Evolutionary conservation across 2,329 filamentous ascomycete genomes (phyloP).

Genomic region (Rhynchosporium agropyri): DNA sequence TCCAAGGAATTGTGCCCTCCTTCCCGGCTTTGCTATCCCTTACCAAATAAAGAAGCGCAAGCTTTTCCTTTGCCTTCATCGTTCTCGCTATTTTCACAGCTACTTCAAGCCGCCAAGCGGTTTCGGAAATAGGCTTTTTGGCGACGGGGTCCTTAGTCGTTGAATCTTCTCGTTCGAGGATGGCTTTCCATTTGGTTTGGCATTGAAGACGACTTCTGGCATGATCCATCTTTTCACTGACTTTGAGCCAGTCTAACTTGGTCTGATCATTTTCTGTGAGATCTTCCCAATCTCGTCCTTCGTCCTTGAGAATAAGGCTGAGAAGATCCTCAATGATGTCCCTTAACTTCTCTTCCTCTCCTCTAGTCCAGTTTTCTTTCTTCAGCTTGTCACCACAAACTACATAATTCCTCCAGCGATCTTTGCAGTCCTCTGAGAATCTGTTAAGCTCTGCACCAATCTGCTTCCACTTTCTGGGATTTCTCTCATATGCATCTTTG

Average conservation of each 20-base stretch:
- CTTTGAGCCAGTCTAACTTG: constrained; percentile 65
- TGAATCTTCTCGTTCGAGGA: constrained; percentile 35
- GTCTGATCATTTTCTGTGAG: constrained; percentile 50
- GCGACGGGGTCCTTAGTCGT: constrained; percentile 29
- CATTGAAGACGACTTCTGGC: constrained; percentile 69
- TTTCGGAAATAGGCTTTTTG: constrained; percentile 37
- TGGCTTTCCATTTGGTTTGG: constrained; percentile 63
- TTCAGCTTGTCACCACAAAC: constrained; percentile 56
- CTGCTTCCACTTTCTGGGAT: constrained; percentile 57
- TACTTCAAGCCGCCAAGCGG: constrained; percentile 48
- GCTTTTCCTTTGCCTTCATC: constrained; percentile 51
- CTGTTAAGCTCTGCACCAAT: constrained; percentile 67
- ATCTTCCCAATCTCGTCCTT: constrained; percentile 36
- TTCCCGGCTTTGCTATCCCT: constrained; percentile 45
- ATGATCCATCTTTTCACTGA: constrained; percentile 63
- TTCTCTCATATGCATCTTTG: constrained; percentile 49
- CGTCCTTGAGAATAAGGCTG: constrained; percentile 49
- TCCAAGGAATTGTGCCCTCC: constrained; percentile 56
- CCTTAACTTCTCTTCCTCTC: constrained; percentile 53
- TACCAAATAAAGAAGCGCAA: constrained; percentile 49
- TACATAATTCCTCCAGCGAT: constrained; percentile 71
- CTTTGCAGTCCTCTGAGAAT: constrained; percentile 65
- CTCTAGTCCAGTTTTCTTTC: constrained; percentile 59
- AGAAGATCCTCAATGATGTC: constrained; percentile 57
- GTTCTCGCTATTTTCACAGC: constrained; percentile 48